Conservation (phyloP, 2,329 filamentous ascomycete genomes). For the Colletotrichum camelliae region DNA sequence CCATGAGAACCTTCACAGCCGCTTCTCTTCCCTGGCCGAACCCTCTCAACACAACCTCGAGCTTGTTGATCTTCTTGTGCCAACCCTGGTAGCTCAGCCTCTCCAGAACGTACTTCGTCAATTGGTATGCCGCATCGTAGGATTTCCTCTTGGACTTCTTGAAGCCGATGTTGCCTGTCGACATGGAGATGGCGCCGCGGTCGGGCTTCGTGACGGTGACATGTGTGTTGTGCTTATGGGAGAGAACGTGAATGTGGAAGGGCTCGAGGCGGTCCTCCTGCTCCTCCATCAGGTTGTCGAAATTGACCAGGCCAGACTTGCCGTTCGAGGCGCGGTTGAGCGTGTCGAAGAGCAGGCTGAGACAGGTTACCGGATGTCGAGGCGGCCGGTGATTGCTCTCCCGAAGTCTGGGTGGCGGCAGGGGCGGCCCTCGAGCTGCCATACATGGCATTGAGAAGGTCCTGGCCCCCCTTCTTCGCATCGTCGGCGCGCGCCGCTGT, state of each 20-base stretch:
- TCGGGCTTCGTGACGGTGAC: slow-evolving; percentile 87
- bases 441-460: slow-evolving; percentile 24
- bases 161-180: slow-evolving; percentile 91
- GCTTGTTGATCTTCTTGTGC: slow-evolving; percentile 73
- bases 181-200: slow-evolving; percentile 78
- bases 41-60: slow-evolving; percentile 84
- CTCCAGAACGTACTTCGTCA: slow-evolving; percentile 82
- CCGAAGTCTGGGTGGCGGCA: background rate
- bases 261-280: slow-evolving; percentile 57
- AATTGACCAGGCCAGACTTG: background rate
- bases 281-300: slow-evolving; percentile 28
- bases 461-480: slow-evolving; percentile 16
- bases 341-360: slow-evolving; percentile 41
- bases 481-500: slow-evolving; percentile 27
- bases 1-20: slow-evolving; percentile 86
- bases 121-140: slow-evolving; percentile 92
- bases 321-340: slow-evolving; percentile 34
- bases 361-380: slow-evolving; percentile 26
- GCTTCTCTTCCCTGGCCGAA: slow-evolving; percentile 90
- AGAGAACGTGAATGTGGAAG: slow-evolving; percentile 86
- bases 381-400: background rate
- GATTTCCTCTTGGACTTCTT: slow-evolving; percentile 78
- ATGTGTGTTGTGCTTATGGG: slow-evolving; percentile 94
- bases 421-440: slow-evolving; percentile 4
- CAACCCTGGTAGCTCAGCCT: slow-evolving; percentile 84